Conservation (phyloP, 2,329 filamentous ascomycete species). For the Boeremia lycopersici region DNA sequence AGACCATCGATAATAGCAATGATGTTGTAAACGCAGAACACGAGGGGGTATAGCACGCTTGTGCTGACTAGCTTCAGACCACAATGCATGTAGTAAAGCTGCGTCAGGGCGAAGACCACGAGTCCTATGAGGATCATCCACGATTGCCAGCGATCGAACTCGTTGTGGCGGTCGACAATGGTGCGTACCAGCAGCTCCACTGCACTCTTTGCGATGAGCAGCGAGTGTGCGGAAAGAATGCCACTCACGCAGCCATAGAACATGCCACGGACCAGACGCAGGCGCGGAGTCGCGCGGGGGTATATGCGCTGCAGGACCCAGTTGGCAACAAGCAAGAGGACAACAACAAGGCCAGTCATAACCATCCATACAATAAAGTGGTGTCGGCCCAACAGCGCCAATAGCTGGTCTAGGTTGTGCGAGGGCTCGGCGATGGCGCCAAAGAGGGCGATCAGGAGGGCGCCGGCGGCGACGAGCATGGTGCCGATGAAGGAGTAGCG, state of each 20-base stretch:
- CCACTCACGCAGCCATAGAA: conserved; percentile 87
- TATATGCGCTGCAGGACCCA: conserved; percentile 48
- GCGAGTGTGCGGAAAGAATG: conserved; percentile 89
- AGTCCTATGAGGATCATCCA: conserved; percentile 89
- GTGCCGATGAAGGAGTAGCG: conserved; percentile 91
- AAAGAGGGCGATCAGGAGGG: conserved; percentile 90
- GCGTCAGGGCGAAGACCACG: conserved; percentile 79
- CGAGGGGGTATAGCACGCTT: conserved; percentile 92
- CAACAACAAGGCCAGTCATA: conserved; percentile 74
- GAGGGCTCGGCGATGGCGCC: conserved; percentile 93
- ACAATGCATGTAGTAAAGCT: conserved; percentile 93
- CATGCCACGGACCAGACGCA: conserved; percentile 80
- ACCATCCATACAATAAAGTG: conserved; percentile 91
- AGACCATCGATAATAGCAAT: conserved; percentile 96
- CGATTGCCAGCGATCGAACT: conserved; percentile 94
- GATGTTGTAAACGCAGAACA: conserved; percentile 99
- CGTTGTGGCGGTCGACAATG: conserved; percentile 82
- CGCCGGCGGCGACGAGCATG: conserved; percentile 82
- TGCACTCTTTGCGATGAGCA: conserved; percentile 93
- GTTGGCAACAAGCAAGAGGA: conserved; percentile 64
- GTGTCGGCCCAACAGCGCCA: conserved; percentile 73
- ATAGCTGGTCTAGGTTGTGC: conserved; percentile 81
- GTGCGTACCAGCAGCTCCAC: conserved; percentile 92
- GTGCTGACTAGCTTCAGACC: conserved; percentile 95
- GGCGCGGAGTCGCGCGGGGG: conserved; percentile 60